Evolutionary conservation across 768 basidiomycete species (phyloP).

Genomic region (Royoungia palumana): DNA sequence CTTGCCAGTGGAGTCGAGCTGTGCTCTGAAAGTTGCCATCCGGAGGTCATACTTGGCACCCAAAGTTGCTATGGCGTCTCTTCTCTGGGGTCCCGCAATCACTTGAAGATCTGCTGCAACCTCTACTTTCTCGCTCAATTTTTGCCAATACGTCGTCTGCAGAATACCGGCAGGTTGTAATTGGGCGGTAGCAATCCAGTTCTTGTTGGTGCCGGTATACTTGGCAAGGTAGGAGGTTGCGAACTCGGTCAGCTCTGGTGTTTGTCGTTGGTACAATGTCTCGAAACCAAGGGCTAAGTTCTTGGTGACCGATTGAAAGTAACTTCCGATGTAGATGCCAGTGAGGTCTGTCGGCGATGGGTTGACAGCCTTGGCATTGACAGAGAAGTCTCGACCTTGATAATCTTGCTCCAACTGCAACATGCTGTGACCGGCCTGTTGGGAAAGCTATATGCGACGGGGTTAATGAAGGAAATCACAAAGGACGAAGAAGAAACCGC

Average conservation of each 20-base stretch:
- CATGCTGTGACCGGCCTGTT: constrained; percentile 81
- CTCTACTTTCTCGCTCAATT: constrained; percentile 91
- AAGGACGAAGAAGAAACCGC: constrained; percentile 20
- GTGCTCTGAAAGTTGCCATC: constrained; percentile 90
- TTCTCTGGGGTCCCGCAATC: constrained; percentile 69
- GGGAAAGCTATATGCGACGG: constrained; percentile 56
- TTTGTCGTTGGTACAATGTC: constrained; percentile 75
- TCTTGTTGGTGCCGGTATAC: constrained; percentile 64
- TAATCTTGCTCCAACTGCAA: constrained; percentile 93
- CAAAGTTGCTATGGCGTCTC: constrained; percentile 90
- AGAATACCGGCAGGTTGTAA: constrained; percentile 78
- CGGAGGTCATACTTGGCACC: constrained; percentile 97
- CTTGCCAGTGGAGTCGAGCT: constrained; percentile 92
- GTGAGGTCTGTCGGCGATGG: constrained; percentile 84
- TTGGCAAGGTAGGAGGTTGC: constrained; percentile 79
- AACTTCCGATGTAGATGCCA: constrained; percentile 89
- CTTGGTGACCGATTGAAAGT: constrained; percentile 90
- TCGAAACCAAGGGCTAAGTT: constrained; percentile 87
- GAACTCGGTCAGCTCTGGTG: constrained; percentile 66
- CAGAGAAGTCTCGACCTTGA: constrained; percentile 78
- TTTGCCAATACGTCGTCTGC: constrained; percentile 96
- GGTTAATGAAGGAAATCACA: constrained; percentile 1
- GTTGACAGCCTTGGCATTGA: constrained; percentile 88
- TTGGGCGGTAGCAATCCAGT: constrained; percentile 93
- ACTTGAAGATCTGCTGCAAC: constrained; percentile 93